phyloP scores from a whole-genome alignment of 768 basidiomycete species.

The Sporobolomyces pararoseus region DNA sequence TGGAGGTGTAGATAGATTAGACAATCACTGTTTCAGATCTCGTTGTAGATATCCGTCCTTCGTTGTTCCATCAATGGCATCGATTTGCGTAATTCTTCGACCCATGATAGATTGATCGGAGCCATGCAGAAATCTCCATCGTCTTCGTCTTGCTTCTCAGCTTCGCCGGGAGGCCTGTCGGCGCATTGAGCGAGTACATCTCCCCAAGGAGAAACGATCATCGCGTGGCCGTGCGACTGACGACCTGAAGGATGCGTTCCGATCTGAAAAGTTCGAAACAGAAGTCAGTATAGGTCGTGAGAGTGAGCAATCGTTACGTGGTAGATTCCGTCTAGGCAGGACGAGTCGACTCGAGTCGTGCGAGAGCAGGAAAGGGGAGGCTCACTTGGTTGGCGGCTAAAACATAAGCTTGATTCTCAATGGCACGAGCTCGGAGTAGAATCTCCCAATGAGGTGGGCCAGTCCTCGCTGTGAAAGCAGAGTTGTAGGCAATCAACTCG shows the following conservation, averaged over 20 bases:
- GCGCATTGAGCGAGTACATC: constrained; percentile 35
- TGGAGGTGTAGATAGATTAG: constrained; percentile 72
- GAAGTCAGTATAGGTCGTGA: too few relatives aligned
- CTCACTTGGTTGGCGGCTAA: constrained; percentile 42
- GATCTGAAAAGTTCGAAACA: constrained; percentile 7
- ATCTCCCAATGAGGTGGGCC: constrained; percentile 44
- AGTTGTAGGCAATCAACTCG: constrained; percentile 40
- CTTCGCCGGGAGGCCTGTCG: constrained; percentile 15
- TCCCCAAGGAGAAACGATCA: constrained; percentile 45
- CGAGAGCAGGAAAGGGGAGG: too few relatives aligned
- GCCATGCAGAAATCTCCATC: constrained; percentile 33
- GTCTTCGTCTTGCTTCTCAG: constrained; percentile 27
- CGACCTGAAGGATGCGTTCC: constrained; percentile 30
- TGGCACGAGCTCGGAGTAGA: constrained; percentile 44
- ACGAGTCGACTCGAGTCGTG: not conserved
- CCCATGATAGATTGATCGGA: constrained; percentile 40
- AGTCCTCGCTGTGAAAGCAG: constrained; percentile 41
- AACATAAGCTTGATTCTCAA: constrained; percentile 46
- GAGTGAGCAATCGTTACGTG: too few relatives aligned
- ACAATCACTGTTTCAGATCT: too few relatives aligned
- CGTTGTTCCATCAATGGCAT: constrained; percentile 44
- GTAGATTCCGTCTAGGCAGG: too few relatives aligned
- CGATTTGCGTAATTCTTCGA: constrained; percentile 33
- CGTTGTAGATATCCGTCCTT: constrained; percentile 32
- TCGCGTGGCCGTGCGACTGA: constrained; percentile 36